Evolutionary conservation across 2,329 filamentous ascomycete species (phyloP).

Genomic region (Paraphaeosphaeria minitans): DNA sequence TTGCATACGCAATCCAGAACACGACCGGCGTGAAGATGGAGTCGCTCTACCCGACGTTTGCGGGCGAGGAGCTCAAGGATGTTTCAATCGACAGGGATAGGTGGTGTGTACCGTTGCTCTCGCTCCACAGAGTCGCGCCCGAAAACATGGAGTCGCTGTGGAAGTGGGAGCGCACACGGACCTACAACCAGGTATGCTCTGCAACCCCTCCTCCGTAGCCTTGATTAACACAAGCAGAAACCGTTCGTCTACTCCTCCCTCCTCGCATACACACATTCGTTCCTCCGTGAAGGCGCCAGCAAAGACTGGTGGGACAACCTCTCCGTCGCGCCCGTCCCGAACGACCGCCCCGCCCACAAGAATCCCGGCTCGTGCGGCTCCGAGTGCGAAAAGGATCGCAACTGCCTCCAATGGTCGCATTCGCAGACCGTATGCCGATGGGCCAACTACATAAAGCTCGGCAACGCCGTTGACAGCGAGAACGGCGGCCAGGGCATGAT

Average conservation of each 20-base stretch:
- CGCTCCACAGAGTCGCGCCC: conserved; percentile 46
- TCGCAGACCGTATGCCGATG: conserved; percentile 46
- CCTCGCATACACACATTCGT: conserved; percentile 44
- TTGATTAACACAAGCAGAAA: conserved; percentile 32
- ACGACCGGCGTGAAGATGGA: conserved; percentile 42
- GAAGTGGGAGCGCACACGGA: conserved; percentile 52
- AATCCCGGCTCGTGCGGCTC: conserved; percentile 42
- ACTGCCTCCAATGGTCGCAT: conserved; percentile 45
- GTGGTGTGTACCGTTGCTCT: conserved; percentile 53
- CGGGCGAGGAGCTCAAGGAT: conserved; percentile 56
- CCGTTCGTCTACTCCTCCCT: conserved; percentile 45
- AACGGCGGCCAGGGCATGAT: conserved; percentile 44
- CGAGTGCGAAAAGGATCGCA: conserved; percentile 40
- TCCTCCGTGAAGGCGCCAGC: conserved; percentile 38
- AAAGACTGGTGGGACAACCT: conserved; percentile 46
- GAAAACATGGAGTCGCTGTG: conserved; percentile 58
- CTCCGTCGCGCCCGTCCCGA: conserved; percentile 38
- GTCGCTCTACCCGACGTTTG: conserved; percentile 47
- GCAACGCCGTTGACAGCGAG: conserved; percentile 40
- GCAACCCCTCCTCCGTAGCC: neutral
- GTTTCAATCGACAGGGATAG: conserved; percentile 47
- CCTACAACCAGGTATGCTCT: conserved; percentile 36
- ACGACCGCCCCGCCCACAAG: conserved; percentile 41
- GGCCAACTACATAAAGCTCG: conserved; percentile 43
- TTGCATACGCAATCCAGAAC: conserved; percentile 47